phyloP scores from a whole-genome alignment of 78 protist species.

The Salpingoeca rosetta region DNA sequence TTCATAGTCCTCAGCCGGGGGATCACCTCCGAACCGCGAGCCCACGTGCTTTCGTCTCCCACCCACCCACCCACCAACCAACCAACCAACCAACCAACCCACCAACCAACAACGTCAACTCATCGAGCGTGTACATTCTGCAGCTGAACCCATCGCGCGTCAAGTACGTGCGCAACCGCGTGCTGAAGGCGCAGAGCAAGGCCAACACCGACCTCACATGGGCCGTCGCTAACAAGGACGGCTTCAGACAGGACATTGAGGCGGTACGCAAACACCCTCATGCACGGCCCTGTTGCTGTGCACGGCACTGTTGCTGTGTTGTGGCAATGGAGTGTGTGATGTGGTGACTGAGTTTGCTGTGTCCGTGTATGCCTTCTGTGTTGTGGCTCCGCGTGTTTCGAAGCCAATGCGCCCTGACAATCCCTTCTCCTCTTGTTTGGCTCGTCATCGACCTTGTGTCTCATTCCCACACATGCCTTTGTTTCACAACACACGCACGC shows the following conservation, averaged over 20 bases:
- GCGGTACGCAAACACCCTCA: not conserved
- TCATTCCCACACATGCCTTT: too few relatives aligned
- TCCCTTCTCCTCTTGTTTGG: too few relatives aligned
- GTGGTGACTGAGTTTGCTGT: not conserved
- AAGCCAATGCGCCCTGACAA: too few relatives aligned
- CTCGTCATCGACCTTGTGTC: too few relatives aligned
- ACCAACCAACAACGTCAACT: too few relatives aligned
- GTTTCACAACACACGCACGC: too few relatives aligned
- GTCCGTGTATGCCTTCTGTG: not conserved
- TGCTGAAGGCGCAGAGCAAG: not conserved
- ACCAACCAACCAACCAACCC: not conserved
- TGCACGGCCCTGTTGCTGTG: not conserved
- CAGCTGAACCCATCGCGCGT: not conserved
- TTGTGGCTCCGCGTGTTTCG: too few relatives aligned
- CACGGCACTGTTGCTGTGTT: not conserved
- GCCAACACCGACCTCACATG: not conserved
- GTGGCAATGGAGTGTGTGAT: too few relatives aligned
- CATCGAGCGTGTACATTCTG: too few relatives aligned
- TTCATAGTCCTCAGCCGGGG: too few relatives aligned
- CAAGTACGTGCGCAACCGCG: constrained; percentile 12
- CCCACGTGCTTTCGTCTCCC: too few relatives aligned
- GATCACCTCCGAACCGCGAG: too few relatives aligned
- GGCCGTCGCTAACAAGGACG: not conserved
- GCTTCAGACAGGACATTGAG: not conserved
- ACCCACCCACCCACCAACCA: not conserved